phyloP scores from a whole-genome alignment of 2,329 filamentous ascomycete genomes.

The Ceratocystis papillata region DNA sequence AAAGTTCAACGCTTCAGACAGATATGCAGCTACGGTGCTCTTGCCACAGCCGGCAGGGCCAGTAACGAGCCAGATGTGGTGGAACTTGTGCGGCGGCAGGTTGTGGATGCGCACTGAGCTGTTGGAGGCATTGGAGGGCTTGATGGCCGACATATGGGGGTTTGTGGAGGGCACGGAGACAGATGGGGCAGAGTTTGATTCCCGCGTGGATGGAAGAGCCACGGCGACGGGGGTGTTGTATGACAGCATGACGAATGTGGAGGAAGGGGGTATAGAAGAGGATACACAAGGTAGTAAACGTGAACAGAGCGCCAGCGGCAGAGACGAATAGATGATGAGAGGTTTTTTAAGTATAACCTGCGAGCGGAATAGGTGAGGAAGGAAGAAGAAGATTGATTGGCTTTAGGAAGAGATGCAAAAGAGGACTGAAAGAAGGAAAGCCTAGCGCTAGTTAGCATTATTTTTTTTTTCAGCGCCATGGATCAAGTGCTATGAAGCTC shows the following conservation, averaged over 20 bases:
- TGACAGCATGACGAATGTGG: constrained; percentile 37
- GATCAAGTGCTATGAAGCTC: neutral
- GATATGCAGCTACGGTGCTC: constrained; percentile 58
- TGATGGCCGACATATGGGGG: constrained; percentile 15
- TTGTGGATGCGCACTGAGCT: constrained; percentile 18
- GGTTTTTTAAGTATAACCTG: too few relatives aligned
- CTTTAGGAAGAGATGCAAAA: neutral
- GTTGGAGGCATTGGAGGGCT: constrained; percentile 16
- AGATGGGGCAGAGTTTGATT: constrained; percentile 26
- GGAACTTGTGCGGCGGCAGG: constrained; percentile 32
- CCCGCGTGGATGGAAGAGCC: constrained; percentile 19
- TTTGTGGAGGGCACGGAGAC: constrained; percentile 24
- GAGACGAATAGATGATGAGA: neutral
- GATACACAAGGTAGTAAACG: neutral
- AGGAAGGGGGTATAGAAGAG: constrained; percentile 5
- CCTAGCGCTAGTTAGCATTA: neutral
- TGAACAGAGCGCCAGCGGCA: neutral
- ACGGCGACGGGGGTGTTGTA: constrained; percentile 40
- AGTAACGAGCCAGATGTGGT: constrained; percentile 72
- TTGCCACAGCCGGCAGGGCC: constrained; percentile 72
- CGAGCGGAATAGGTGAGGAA: neutral
- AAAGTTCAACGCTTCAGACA: constrained; percentile 51
- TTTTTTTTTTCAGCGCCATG: constrained; percentile 11
- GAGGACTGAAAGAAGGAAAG: neutral
- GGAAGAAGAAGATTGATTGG: neutral